These are phyloP conservation scores for Trametes villosa DNA, from an alignment of 768 basidiomycete genomes.

Conservation along the genomic window DNA sequence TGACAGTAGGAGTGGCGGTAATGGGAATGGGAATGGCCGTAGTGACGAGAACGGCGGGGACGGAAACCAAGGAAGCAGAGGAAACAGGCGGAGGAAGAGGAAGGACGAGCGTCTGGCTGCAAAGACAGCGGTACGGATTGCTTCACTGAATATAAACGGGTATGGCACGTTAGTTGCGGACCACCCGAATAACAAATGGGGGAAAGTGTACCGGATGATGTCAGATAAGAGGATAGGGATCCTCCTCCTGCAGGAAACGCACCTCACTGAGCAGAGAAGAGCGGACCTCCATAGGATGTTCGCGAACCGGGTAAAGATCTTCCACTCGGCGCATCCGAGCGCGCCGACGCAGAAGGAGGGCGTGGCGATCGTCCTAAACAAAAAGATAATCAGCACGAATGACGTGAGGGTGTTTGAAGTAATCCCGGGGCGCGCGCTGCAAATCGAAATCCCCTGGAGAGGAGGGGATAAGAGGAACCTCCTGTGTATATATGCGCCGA, in stretches of 20 bases:
- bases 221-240: constrained; percentile 1
- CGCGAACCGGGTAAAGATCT: background rate
- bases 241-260: constrained; percentile 15
- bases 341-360: constrained; percentile 7
- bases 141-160: constrained; percentile 19
- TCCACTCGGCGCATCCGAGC: background rate
- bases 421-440: background rate
- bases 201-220: constrained; percentile 9
- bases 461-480: background rate
- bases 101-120: background rate
- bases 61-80: too few relatives aligned
- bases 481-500: background rate
- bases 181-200: constrained; percentile 4
- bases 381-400: background rate
- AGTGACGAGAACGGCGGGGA: too few relatives aligned
- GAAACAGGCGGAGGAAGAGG: too few relatives aligned
- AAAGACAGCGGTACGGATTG: constrained; percentile 21
- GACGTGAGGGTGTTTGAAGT: background rate
- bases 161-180: background rate
- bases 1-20: too few relatives aligned
- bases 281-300: constrained; percentile 6
- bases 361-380: background rate
- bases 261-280: background rate
- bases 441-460: background rate
- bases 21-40: too few relatives aligned